A percentile compares a stretch with the other conserved stretches of the same genome.
phyloP scores from a whole-genome alignment of 352 stramenopile species.

The Chrysophaeum taylorii region DNA sequence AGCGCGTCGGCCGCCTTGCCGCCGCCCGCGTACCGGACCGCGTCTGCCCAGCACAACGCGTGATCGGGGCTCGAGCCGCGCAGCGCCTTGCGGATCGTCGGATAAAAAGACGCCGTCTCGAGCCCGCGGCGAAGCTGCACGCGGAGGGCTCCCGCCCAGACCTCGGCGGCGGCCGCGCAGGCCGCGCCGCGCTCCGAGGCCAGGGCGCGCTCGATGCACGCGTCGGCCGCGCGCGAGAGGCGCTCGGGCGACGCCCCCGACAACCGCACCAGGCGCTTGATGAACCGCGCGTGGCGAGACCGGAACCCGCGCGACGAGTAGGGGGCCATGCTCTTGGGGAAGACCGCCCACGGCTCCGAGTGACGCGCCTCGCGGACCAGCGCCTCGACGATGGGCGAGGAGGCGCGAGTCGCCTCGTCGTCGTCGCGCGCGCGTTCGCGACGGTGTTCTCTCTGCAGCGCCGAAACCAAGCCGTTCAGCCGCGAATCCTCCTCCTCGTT shows the following conservation, averaged over 20 bases:
- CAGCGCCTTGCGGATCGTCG: neutral
- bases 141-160: neutral
- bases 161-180: neutral
- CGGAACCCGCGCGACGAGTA: neutral
- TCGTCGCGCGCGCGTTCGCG: neutral
- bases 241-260: neutral
- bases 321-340: neutral
- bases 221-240: neutral
- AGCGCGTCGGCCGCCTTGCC: neutral
- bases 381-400: conserved; percentile 4
- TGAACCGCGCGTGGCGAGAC: conserved; percentile 4
- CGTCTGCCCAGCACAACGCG: neutral
- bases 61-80: neutral
- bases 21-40: neutral
- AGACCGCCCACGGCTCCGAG: neutral
- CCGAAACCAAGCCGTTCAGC: neutral
- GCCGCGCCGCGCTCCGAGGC: neutral
- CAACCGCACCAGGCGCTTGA: neutral
- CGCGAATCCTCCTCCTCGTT: too few species aligned
- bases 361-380: neutral
- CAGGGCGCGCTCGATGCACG: neutral
- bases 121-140: neutral
- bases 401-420: neutral
- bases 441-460: neutral
- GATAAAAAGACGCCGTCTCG: neutral